Evolutionary conservation across 306 rosid genomes (phyloP).

Genomic region (Cercis canadensis): DNA sequence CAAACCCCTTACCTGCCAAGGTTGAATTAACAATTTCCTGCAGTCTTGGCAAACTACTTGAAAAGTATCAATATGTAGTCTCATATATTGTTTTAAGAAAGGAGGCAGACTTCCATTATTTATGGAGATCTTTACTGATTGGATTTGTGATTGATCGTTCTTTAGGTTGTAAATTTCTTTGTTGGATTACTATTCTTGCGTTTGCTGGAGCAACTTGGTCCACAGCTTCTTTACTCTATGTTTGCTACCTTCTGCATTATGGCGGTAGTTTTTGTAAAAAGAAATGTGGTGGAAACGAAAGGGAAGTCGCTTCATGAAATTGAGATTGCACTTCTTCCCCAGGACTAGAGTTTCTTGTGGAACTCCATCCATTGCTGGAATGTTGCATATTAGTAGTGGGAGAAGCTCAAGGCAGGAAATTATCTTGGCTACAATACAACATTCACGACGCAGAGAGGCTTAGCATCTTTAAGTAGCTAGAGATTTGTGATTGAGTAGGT

Average conservation of each 20-base stretch:
- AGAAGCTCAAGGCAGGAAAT: conserved; percentile 41
- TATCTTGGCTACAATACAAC: conserved; percentile 22
- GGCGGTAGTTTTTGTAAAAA: conserved; percentile 84
- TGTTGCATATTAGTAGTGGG: conserved; percentile 19
- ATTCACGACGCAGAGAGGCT: conserved; percentile 13
- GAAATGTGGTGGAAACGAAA: conserved; percentile 92
- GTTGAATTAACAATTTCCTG: background rate
- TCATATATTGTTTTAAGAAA: background rate
- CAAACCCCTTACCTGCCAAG: background rate
- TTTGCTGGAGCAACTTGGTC: conserved; percentile 79
- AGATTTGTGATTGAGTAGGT: conserved; percentile 15
- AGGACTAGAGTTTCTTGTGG: conserved; percentile 52
- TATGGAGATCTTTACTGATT: conserved; percentile 23
- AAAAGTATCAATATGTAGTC: conserved; percentile 11
- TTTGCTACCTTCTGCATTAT: conserved; percentile 73
- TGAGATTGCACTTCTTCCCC: conserved; percentile 95
- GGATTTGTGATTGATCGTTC: conserved; percentile 21
- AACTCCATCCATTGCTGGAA: conserved; percentile 15
- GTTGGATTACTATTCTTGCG: conserved; percentile 91
- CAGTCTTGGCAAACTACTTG: conserved; percentile 13
- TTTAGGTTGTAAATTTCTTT: conserved; percentile 91
- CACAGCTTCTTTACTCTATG: conserved; percentile 77
- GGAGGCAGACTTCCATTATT: conserved; percentile 15
- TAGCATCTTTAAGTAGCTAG: background rate
- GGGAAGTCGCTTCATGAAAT: conserved; percentile 97